phyloP scores from a whole-genome alignment of 208 protist genomes.

The Acanthamoeba healyi region DNA sequence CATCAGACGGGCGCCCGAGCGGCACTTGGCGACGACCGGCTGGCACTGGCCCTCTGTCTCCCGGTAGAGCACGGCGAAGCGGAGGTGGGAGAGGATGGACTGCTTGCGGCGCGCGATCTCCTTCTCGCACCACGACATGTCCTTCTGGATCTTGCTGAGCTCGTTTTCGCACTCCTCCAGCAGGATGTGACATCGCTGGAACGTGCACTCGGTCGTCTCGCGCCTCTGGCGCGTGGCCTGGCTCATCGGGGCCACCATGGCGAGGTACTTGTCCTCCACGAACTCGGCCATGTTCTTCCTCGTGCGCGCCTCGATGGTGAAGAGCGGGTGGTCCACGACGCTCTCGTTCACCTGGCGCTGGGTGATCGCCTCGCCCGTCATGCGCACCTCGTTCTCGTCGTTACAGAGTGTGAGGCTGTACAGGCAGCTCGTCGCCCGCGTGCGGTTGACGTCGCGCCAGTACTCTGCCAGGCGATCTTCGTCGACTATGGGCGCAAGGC shows the following conservation, averaged over 20 bases:
- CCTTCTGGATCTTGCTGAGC: background rate
- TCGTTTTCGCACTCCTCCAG: background rate
- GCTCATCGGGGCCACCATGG: background rate
- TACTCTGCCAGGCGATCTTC: background rate
- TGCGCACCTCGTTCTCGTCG: background rate
- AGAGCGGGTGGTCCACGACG: background rate
- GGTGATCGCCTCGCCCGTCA: accelerated
- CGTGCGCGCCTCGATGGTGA: background rate
- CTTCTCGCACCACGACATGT: background rate
- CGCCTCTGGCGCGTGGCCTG: background rate
- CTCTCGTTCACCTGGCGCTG: background rate
- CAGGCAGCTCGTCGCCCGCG: background rate
- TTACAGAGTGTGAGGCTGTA: background rate
- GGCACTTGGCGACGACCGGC: background rate
- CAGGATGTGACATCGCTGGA: background rate
- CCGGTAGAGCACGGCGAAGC: background rate
- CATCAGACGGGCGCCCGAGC: background rate
- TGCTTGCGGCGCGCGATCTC: background rate
- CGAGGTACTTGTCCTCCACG: background rate
- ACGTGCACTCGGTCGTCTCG: background rate
- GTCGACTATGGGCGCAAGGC: background rate
- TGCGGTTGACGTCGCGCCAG: background rate
- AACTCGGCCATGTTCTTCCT: background rate
- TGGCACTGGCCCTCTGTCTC: background rate
- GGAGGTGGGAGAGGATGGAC: background rate